Conservation (phyloP, 116 monocot species). For the Cymodocea nodosa region DNA sequence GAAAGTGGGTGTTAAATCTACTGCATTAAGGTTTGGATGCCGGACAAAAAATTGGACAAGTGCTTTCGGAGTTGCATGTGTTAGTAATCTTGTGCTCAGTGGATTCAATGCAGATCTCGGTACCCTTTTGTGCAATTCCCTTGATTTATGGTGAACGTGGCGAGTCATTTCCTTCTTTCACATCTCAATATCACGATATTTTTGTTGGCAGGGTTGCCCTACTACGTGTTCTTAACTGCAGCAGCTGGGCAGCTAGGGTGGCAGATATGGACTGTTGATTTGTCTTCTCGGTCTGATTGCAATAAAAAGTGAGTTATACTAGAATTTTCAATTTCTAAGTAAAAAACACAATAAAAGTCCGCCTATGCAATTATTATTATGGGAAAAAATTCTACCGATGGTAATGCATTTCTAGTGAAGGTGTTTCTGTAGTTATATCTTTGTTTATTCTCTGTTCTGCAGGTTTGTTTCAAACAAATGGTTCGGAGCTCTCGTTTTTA, state of each 20-base stretch:
- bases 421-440: too few species aligned
- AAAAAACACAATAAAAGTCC: too few species aligned
- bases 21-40: slow-evolving; percentile 83
- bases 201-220: slow-evolving; percentile 75
- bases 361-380: too few species aligned
- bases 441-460: neutral
- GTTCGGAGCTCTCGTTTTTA: slow-evolving; percentile 79
- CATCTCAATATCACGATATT: neutral
- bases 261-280: slow-evolving; percentile 81
- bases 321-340: neutral
- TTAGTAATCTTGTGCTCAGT: slow-evolving; percentile 50
- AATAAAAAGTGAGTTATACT: slow-evolving; percentile 63
- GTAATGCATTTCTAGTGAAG: too few species aligned
- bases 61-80: slow-evolving; percentile 68
- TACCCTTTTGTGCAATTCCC: slow-evolving; percentile 9
- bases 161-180: neutral
- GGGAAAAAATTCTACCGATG: too few species aligned
- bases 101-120: slow-evolving; percentile 90
- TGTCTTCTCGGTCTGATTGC: slow-evolving; percentile 68
- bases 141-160: neutral
- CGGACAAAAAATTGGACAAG: slow-evolving; percentile 65
- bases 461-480: slow-evolving; percentile 96
- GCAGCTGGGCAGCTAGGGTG: slow-evolving; percentile 69
- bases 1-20: slow-evolving; percentile 89
- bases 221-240: slow-evolving; percentile 57